These are phyloP conservation scores for Epichloe brachyelytri DNA, from an alignment of 2,329 filamentous ascomycete genomes.

Conservation along the genomic window DNA sequence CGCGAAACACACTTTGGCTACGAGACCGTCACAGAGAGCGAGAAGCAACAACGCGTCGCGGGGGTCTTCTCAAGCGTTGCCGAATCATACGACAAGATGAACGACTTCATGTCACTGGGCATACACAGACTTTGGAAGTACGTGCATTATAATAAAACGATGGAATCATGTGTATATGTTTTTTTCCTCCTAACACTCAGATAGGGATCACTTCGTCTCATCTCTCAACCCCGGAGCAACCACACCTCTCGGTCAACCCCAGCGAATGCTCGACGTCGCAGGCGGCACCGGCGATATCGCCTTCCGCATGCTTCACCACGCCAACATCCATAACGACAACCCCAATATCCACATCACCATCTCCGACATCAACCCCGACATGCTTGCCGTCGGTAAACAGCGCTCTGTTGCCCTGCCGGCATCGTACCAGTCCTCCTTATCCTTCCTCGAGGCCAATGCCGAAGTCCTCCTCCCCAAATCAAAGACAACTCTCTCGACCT, in stretches of 20 bases:
- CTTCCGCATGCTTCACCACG: constrained; percentile 87
- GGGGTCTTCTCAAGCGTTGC: constrained; percentile 92
- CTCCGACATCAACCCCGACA: constrained; percentile 89
- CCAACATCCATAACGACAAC: constrained; percentile 66
- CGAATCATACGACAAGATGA: constrained; percentile 93
- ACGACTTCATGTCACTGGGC: constrained; percentile 96
- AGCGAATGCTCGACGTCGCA: constrained; percentile 86
- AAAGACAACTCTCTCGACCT: constrained; percentile 67
- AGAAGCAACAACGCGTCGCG: constrained; percentile 63
- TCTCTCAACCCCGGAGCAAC: constrained; percentile 69
- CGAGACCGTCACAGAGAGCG: constrained; percentile 65
- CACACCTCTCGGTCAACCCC: constrained; percentile 30
- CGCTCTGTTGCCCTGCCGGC: constrained; percentile 49
- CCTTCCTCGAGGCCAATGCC: constrained; percentile 84
- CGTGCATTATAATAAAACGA: constrained; percentile 12
- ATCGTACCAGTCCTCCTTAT: constrained; percentile 43
- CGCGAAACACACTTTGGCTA: constrained; percentile 83
- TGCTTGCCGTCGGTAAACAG: constrained; percentile 80
- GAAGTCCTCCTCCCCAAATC: constrained; percentile 55
- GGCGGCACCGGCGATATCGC: constrained; percentile 97
- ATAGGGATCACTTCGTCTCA: constrained; percentile 81
- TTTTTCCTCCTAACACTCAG: neutral
- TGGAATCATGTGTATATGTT: neutral
- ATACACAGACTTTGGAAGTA: constrained; percentile 92
- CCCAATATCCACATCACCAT: constrained; percentile 74